Percentiles rank a stretch among this genome's conserved stretches.
Evolutionary conservation across 495 filamentous ascomycete genomes (phyloP).

Genomic region (Opeltia flavorubescens): DNA sequence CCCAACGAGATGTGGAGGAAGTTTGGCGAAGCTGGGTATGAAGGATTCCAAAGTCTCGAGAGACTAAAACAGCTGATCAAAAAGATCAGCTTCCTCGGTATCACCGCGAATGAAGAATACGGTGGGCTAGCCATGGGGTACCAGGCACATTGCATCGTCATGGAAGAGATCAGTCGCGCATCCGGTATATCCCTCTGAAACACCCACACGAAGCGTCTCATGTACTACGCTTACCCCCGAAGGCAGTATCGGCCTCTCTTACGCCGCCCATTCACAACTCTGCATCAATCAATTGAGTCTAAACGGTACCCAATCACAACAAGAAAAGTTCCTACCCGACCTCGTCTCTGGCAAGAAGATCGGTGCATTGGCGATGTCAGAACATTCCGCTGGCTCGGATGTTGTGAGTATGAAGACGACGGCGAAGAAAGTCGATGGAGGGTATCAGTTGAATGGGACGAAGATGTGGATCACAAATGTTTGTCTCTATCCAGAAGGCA

Average conservation of each 20-base stretch:
- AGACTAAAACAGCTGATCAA: constrained; percentile 6
- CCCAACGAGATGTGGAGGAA: constrained; percentile 88
- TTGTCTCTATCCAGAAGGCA: constrained; percentile 11
- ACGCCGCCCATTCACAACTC: constrained; percentile 91
- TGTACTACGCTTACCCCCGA: constrained; percentile 19
- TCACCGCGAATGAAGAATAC: constrained; percentile 88
- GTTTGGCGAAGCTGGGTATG: constrained; percentile 66
- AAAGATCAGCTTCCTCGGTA: constrained; percentile 60
- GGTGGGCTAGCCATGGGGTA: constrained; percentile 89
- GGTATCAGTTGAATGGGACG: constrained; percentile 73
- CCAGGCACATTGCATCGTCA: constrained; percentile 90
- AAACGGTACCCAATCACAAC: constrained; percentile 71
- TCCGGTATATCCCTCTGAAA: constrained; percentile 28
- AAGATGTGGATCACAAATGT: constrained; percentile 99
- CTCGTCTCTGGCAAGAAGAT: constrained; percentile 71
- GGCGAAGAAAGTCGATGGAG: constrained; percentile 67
- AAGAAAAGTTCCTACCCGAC: constrained; percentile 62
- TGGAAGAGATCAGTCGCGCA: constrained; percentile 74
- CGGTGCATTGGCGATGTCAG: constrained; percentile 90
- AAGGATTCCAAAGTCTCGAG: background rate
- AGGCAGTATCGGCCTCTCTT: constrained; percentile 83
- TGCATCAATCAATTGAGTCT: constrained; percentile 94
- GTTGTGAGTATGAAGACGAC: constrained; percentile 91
- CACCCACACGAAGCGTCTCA: constrained; percentile 7
- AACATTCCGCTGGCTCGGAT: constrained; percentile 80